These are phyloP conservation scores for Citrullus colocynthis DNA, from an alignment of 306 rosid genomes.

Conservation along the genomic window DNA sequence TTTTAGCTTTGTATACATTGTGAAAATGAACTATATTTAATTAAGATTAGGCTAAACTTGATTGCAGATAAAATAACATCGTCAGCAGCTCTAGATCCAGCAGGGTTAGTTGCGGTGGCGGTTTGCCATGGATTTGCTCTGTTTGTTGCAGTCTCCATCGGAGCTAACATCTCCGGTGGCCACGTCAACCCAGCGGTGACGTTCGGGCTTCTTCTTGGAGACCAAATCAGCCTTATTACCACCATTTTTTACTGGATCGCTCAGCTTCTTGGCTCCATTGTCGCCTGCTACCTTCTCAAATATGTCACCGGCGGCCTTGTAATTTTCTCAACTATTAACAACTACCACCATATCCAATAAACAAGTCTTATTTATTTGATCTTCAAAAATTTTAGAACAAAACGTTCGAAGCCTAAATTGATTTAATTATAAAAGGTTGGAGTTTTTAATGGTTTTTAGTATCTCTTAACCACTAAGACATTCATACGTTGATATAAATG, in stretches of 20 bases:
- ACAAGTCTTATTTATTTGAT: no score
- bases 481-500: no score
- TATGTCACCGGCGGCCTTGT: conserved; percentile 74
- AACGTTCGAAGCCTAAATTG: no score
- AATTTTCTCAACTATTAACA: background rate
- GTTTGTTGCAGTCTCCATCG: conserved; percentile 72
- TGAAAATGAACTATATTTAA: no score
- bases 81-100: conserved; percentile 71
- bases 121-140: conserved; percentile 81
- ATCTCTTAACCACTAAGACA: no score
- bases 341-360: no score
- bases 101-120: conserved; percentile 67
- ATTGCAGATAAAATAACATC: conserved; percentile 58
- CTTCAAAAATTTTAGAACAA: no score
- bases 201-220: conserved; percentile 86
- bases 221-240: conserved; percentile 74
- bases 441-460: no score
- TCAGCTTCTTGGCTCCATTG: conserved; percentile 81
- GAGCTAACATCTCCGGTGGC: conserved; percentile 88
- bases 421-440: no score
- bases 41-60: no score
- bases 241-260: conserved; percentile 80
- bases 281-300: conserved; percentile 63
- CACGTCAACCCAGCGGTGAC: conserved; percentile 96
- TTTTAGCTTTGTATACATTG: no score